Conservation (phyloP, 1,284 basidiomycete genomes). For the Singerocomus inundabilis region DNA sequence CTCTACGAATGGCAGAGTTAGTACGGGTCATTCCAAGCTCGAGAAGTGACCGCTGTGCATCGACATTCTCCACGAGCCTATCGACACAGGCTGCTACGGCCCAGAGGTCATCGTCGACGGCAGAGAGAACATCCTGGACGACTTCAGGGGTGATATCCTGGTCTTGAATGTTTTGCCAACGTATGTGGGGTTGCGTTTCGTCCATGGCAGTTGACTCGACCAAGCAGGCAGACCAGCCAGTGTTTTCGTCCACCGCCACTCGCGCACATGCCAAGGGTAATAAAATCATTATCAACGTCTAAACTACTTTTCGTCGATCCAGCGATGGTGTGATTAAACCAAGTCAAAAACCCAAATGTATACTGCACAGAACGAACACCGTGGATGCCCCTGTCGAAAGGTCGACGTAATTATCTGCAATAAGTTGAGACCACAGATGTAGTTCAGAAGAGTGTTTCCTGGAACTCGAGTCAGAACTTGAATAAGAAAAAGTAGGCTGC, state of each 20-base stretch:
- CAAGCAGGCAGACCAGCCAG: neutral
- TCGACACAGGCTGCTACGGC: slow-evolving; percentile 69
- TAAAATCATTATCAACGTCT: slow-evolving; percentile 10
- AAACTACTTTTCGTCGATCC: slow-evolving; percentile 32
- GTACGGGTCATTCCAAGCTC: slow-evolving; percentile 63
- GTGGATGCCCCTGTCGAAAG: neutral
- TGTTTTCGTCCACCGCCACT: neutral
- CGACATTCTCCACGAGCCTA: slow-evolving; percentile 57
- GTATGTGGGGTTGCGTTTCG: slow-evolving; percentile 38
- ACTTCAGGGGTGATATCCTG: slow-evolving; percentile 50
- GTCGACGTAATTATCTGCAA: no score
- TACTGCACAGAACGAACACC: neutral
- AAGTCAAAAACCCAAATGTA: neutral
- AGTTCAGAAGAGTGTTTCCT: slow-evolving; percentile 71
- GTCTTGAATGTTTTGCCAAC: slow-evolving; percentile 58
- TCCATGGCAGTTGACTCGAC: slow-evolving; percentile 16
- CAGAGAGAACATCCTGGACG: slow-evolving; percentile 49
- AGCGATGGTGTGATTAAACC: slow-evolving; percentile 6
- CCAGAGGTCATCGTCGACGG: slow-evolving; percentile 68
- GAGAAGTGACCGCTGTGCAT: slow-evolving; percentile 56
- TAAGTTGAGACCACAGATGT: neutral
- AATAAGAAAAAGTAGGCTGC: slow-evolving; percentile 6
- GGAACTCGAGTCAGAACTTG: slow-evolving; percentile 9
- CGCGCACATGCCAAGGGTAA: neutral
- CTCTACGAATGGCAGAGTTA: slow-evolving; percentile 45